Evolutionary conservation across 2,329 filamentous ascomycete species (phyloP).

Genomic region (Aspergillus sp.): DNA sequence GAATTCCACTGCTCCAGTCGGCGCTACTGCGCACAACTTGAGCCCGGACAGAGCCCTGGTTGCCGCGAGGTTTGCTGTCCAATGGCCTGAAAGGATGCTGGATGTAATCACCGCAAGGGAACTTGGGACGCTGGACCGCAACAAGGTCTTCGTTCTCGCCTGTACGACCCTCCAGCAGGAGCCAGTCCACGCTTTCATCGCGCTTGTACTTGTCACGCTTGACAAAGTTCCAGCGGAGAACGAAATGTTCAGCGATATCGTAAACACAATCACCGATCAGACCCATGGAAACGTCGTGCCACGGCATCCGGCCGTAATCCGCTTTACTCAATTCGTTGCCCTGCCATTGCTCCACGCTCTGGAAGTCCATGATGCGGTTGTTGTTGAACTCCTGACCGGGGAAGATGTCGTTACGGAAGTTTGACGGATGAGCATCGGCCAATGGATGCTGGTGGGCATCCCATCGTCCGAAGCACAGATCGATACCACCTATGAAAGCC

Average conservation of each 20-base stretch:
- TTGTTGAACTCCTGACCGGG: slow-evolving; percentile 98
- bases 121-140: slow-evolving; percentile 78
- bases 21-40: slow-evolving; percentile 84
- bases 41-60: slow-evolving; percentile 66
- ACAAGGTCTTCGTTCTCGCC: slow-evolving; percentile 76
- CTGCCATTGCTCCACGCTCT: slow-evolving; percentile 85
- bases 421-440: slow-evolving; percentile 78
- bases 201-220: slow-evolving; percentile 98
- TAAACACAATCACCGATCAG: slow-evolving; percentile 82
- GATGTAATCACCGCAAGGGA: slow-evolving; percentile 80
- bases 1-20: slow-evolving; percentile 89
- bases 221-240: slow-evolving; percentile 90
- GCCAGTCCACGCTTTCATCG: slow-evolving; percentile 73
- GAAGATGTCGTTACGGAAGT: slow-evolving; percentile 75
- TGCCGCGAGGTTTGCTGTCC: slow-evolving; percentile 53
- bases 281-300: slow-evolving; percentile 93
- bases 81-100: slow-evolving; percentile 68
- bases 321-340: slow-evolving; percentile 85
- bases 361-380: slow-evolving; percentile 91
- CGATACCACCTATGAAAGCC: slow-evolving; percentile 88
- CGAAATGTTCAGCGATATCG: slow-evolving; percentile 92
- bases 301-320: slow-evolving; percentile 91
- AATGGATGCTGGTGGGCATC: slow-evolving; percentile 78
- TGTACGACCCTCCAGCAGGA: slow-evolving; percentile 66
- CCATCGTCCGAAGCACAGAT: slow-evolving; percentile 94